Conservation (phyloP, 768 basidiomycete genomes). For the Amanita muscaria region DNA sequence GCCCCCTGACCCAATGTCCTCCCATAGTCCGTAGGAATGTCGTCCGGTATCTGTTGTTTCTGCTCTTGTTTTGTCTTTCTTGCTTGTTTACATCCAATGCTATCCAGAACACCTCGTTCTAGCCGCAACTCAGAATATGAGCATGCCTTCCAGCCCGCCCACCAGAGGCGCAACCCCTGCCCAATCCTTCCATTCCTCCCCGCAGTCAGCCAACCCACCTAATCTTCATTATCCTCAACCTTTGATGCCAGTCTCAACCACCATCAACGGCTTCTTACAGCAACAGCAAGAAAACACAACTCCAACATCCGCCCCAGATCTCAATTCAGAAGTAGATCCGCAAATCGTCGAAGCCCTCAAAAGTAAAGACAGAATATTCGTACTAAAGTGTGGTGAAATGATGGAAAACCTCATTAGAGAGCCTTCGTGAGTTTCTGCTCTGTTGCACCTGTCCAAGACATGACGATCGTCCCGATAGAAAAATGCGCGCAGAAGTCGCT, state of each 20-base stretch:
- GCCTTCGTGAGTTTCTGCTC: constrained; percentile 1
- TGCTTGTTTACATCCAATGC: constrained; percentile 7
- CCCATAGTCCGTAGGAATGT: too few species aligned
- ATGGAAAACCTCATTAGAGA: constrained; percentile 64
- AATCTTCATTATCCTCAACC: constrained; percentile 16
- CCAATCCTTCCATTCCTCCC: constrained; percentile 14
- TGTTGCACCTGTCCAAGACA: too few species aligned
- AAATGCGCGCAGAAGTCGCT: constrained; percentile 54
- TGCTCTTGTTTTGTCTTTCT: too few species aligned
- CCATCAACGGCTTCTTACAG: constrained; percentile 12
- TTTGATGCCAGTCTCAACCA: constrained; percentile 10
- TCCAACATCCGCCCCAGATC: constrained; percentile 11
- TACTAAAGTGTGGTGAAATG: constrained; percentile 79
- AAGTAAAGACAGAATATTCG: constrained; percentile 83
- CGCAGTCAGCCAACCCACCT: constrained; percentile 10
- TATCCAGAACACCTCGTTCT: constrained; percentile 10
- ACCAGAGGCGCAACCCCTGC: constrained; percentile 12
- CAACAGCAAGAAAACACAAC: constrained; percentile 17
- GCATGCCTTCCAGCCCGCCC: constrained; percentile 8
- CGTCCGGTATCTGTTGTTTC: background rate
- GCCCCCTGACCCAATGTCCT: constrained; percentile 21
- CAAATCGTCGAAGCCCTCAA: constrained; percentile 80
- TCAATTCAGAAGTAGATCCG: constrained; percentile 50
- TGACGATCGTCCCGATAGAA: too few species aligned
- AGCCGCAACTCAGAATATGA: constrained; percentile 5